Evolutionary conservation across 202 grass and related monocot species (phyloP), one percentile per base, ranked within the genome.

Genomic region (Elaeis oleifera): DNA sequence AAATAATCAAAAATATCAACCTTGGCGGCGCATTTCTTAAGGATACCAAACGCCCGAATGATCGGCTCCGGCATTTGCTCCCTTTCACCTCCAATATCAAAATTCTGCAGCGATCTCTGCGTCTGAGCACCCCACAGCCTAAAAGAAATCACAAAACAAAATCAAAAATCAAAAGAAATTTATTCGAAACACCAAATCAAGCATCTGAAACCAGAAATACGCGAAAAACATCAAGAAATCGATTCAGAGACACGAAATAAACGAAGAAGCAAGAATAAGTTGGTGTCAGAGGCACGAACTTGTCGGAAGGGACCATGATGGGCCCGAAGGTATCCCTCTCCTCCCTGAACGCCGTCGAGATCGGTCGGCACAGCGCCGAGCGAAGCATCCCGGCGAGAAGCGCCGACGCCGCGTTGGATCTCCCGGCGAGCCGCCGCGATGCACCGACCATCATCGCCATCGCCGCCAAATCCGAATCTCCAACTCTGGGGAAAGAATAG

Each of bases 101-200:
- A 99, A 18, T 99, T 99, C 70, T 94, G 88, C 65, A 99, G 71
- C 55, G 94, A 99, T 57, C 94, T 86, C 79, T 99, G 94, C 56
- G 94, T 99, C 79, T 99, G 94, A 59, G 94, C 94, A 18, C 94
- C 88, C 94, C 94, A 99, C 70, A 99, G 58, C 78, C 94, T 99
- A 59, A 50, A 14, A 31, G 6, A 4, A 4, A 58, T 31, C 67
- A 54, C 64, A 18, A 63, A n/a, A 23, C 4, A 36, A 6, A 17
- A 24, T 54, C 63, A 3, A 29, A 70, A 4, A 58, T 18, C 3
- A n/a, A 23, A 18, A 66, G 31, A 18, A 66, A 50, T 21, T 31
- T 26, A 44, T 44, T 44, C 36, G 23, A 20, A 51, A 20, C n/a
- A 20, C 20, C 63, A 49, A 50, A 66, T 0, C 16, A 4, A 66